phyloP scores from a whole-genome alignment of 805 yeast genomes.

The Teunomyces kruisii region DNA sequence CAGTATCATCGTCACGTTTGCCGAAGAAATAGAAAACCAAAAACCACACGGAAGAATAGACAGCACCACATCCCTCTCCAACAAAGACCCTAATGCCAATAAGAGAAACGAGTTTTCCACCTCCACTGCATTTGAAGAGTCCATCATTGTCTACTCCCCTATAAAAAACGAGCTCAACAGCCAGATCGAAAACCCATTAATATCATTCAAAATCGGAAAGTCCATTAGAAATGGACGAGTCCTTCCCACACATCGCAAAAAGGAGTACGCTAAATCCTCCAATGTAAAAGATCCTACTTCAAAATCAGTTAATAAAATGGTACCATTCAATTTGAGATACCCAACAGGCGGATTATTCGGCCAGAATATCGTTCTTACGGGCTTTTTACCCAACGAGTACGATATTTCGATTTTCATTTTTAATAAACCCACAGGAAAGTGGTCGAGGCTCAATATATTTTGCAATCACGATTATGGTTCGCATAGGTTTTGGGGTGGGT shows the following conservation, averaged over 20 bases:
- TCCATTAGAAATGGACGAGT: conserved; percentile 29
- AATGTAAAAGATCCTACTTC: not conserved
- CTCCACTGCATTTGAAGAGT: conserved; percentile 9
- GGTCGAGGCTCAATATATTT: conserved; percentile 61
- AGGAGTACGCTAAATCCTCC: not conserved
- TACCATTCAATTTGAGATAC: conserved; percentile 49
- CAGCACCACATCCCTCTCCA: not conserved
- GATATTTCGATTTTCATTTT: conserved; percentile 50
- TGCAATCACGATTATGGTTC: conserved; percentile 52
- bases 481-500: conserved; percentile 66
- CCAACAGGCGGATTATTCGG: conserved; percentile 70
- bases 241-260: conserved; percentile 30
- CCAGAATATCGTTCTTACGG: conserved; percentile 60
- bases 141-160: conserved; percentile 35
- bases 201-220: conserved; percentile 36
- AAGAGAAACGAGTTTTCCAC: conserved; percentile 3
- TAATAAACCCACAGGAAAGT: conserved; percentile 55
- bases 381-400: conserved; percentile 50
- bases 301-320: conserved; percentile 17
- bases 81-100: not conserved
- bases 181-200: conserved; percentile 28
- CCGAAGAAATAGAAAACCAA: conserved; percentile 13
- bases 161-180: conserved; percentile 13
- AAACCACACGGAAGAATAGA: not conserved
- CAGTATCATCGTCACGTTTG: conserved; percentile 34